Conservation (phyloP, 1,284 basidiomycete genomes). For the Tilletia caries region DNA sequence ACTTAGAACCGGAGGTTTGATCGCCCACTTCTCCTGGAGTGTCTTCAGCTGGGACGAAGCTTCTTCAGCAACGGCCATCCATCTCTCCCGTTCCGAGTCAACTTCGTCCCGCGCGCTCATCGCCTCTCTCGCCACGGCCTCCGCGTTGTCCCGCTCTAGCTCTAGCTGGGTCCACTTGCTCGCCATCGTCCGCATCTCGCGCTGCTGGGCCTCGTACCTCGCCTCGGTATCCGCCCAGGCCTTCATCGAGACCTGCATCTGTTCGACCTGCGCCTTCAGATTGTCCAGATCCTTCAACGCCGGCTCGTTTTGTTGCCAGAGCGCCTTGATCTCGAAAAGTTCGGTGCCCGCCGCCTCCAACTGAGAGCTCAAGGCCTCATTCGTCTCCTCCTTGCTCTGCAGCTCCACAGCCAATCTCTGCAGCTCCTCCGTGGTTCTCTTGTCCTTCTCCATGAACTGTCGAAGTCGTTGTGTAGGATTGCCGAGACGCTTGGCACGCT, state of each 20-base stretch:
- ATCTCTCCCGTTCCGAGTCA: background rate
- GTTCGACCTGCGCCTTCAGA: background rate
- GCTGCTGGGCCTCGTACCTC: slow-evolving; percentile 23
- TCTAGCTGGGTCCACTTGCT: background rate
- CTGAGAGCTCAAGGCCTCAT: slow-evolving; percentile 47
- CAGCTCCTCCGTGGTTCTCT: slow-evolving; percentile 28
- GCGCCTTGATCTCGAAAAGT: slow-evolving; percentile 32
- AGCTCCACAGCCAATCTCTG: slow-evolving; percentile 36
- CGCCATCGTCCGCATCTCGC: slow-evolving; percentile 19
- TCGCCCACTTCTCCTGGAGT: slow-evolving; percentile 2
- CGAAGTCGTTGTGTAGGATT: background rate
- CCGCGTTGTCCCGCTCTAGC: slow-evolving; percentile 2
- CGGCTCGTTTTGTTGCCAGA: slow-evolving; percentile 27
- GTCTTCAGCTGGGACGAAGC: slow-evolving; percentile 25
- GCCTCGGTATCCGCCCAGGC: slow-evolving; percentile 17
- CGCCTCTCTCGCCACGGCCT: background rate
- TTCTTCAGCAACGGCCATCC: slow-evolving; percentile 21
- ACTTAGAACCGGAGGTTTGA: background rate
- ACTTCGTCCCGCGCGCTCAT: background rate
- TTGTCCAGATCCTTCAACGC: background rate
- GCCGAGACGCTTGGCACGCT: slow-evolving; percentile 1
- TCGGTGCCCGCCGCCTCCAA: slow-evolving; percentile 41
- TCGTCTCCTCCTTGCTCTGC: slow-evolving; percentile 49
- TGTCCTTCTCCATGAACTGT: slow-evolving; percentile 15
- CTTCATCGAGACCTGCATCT: slow-evolving; percentile 8